Evolutionary conservation across 768 basidiomycete species (phyloP).

Genomic region (Candolleomyces efflorescens): DNA sequence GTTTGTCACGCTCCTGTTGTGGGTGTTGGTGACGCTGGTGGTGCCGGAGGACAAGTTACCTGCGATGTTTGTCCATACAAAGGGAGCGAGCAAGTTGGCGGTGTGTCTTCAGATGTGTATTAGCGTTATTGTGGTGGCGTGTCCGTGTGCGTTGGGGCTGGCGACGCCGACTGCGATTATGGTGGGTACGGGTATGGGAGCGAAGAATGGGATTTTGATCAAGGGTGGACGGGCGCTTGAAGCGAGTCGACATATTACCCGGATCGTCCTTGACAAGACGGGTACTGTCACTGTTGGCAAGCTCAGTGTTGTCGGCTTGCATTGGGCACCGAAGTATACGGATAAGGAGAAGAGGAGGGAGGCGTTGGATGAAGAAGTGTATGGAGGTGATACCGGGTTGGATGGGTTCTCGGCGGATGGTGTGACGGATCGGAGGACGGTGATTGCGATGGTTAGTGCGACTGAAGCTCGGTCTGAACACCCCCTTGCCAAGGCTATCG

Average conservation of each 20-base stretch:
- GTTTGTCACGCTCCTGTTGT: conserved; percentile 72
- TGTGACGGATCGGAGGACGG: conserved; percentile 47
- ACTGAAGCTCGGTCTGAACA: conserved; percentile 94
- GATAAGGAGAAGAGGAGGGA: conserved; percentile 9
- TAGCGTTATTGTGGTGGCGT: conserved; percentile 96
- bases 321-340: conserved; percentile 55
- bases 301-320: conserved; percentile 69
- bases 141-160: conserved; percentile 94
- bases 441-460: conserved; percentile 79
- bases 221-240: conserved; percentile 95
- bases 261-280: conserved; percentile 93
- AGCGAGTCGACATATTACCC: conserved; percentile 77
- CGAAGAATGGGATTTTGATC: conserved; percentile 95
- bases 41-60: conserved; percentile 62
- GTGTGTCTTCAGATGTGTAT: conserved; percentile 97
- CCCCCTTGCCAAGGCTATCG: conserved; percentile 92
- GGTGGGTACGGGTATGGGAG: conserved; percentile 98
- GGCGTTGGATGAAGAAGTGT: conserved; percentile 30
- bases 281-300: conserved; percentile 97
- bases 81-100: conserved; percentile 81
- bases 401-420: conserved; percentile 58
- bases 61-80: conserved; percentile 70
- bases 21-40: conserved; percentile 72
- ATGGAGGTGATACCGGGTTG: conserved; percentile 39
- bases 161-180: conserved; percentile 98